These are phyloP conservation scores for Fusarium tuaranense DNA, from an alignment of 2,329 filamentous ascomycete genomes.

Conservation along the genomic window DNA sequence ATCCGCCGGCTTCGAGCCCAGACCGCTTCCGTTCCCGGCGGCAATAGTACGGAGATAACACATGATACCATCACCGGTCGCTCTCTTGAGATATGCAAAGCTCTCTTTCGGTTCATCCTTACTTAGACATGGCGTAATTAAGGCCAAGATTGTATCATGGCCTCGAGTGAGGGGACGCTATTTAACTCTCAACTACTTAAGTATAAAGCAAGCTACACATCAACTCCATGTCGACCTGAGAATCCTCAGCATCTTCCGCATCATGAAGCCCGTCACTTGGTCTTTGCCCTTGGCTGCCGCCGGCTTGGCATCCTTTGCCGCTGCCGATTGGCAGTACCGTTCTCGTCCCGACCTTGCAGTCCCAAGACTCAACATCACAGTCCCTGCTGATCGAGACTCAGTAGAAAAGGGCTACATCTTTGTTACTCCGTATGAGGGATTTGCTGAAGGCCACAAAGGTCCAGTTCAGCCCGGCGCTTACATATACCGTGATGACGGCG, in stretches of 20 bases:
- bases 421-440: background rate
- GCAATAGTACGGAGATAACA: background rate
- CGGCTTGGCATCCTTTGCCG: background rate
- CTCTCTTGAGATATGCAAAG: background rate
- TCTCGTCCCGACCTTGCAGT: background rate
- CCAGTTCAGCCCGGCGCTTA: conserved; percentile 65
- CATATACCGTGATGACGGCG: conserved; percentile 65
- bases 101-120: background rate
- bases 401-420: background rate
- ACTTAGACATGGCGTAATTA: background rate
- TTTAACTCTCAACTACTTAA: background rate
- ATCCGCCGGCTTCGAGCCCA: background rate
- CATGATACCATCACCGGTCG: background rate
- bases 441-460: conserved; percentile 31
- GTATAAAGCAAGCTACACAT: background rate
- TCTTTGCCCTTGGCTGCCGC: background rate
- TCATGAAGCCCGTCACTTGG: background rate
- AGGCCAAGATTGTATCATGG: background rate
- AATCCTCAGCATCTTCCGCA: background rate
- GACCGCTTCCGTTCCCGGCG: background rate
- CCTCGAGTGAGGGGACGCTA: background rate
- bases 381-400: background rate
- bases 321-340: background rate
- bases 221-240: background rate
- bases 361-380: background rate